Base-by-base conservation (phyloP, 352 stramenopile species). In the Pythium sp. region DNA sequence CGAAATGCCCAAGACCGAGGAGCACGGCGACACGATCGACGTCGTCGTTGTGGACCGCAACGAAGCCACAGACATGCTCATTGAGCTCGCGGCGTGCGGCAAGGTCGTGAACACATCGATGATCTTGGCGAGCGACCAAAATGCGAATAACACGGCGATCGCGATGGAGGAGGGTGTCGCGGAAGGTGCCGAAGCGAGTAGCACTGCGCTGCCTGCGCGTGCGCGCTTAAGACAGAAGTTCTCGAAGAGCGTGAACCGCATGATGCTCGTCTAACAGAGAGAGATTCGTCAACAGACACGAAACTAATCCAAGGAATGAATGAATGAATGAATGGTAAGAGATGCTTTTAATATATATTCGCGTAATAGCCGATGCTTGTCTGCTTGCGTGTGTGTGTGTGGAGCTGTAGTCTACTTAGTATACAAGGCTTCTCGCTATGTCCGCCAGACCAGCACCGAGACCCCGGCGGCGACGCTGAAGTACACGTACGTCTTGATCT, bases 401-500 rank as follows among this genome's bases (percentile, higher is more conserved):
- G 24, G 24, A 26, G 24, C 24, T 26, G 24, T 26, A 26, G 24
- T 26, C 24, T 26, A 26, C 24, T 26, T 26, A 26, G 24, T 26
- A 26, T 26, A 26, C 24, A 26, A 26, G 24, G 24, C 51, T 22
- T 67, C 69, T 43, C 8, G 5, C 54, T 62, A 97, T n/a, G 86
- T 92, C 61, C 76, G 92, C 93, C 94, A 98, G 14, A 98, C 80
- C 8, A 98, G 77, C 20, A 98, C 88, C 24, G 91, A 98, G 43
- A 98, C 92, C 2, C 93, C 91, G 0, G 90, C 82, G 0, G 92
- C 89, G 26, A 98, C 92, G 60, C 90, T 97, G 60, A 98, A 97
- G 79, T 98, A 98, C 55, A 98, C 93, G 75, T 98, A 98, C 18
- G 91, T 97, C 72, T 98, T 98, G 72, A 98, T 98, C 72, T 98